Conservation (phyloP, 2,329 filamentous ascomycete species). For the Ilyonectria sp. region DNA sequence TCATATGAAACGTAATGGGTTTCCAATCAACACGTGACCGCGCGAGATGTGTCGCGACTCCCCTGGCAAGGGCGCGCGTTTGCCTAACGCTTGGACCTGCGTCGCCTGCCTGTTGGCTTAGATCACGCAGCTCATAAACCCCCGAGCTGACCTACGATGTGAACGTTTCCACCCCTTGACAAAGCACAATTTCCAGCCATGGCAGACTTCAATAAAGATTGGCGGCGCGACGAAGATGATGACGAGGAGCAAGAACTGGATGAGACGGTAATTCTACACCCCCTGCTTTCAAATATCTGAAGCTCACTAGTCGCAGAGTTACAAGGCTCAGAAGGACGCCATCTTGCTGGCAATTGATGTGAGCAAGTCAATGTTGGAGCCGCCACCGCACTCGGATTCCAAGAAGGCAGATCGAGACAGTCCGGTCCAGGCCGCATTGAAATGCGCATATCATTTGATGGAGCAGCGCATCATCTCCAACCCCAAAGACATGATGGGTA, state of each 20-base stretch:
- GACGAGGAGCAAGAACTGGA: slow-evolving; percentile 74
- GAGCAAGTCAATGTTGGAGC: slow-evolving; percentile 86
- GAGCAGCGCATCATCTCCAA: slow-evolving; percentile 98
- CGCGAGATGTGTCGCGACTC: slow-evolving; percentile 46
- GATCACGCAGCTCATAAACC: slow-evolving; percentile 44
- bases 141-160: slow-evolving; percentile 38
- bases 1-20: slow-evolving; percentile 43
- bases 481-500: slow-evolving; percentile 97
- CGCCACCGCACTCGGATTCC: slow-evolving; percentile 73
- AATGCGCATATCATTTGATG: slow-evolving; percentile 96
- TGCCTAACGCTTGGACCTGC: slow-evolving; percentile 50
- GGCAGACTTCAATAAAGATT: slow-evolving; percentile 58
- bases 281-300: slow-evolving; percentile 17
- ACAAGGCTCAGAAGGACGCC: slow-evolving; percentile 96
- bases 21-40: slow-evolving; percentile 48
- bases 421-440: slow-evolving; percentile 85
- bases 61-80: slow-evolving; percentile 49
- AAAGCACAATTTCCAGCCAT: slow-evolving; percentile 45
- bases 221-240: slow-evolving; percentile 72
- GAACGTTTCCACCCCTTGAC: slow-evolving; percentile 23
- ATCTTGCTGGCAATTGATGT: slow-evolving; percentile 96
- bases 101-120: slow-evolving; percentile 38
- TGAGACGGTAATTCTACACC: slow-evolving; percentile 66
- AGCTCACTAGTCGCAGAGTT: slow-evolving; percentile 71
- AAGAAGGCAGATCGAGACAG: slow-evolving; percentile 87